A percentile compares a stretch with the other conserved stretches of the same genome.
phyloP scores from a whole-genome alignment of 176 grass and related monocot species.

The Musa beccarii region DNA sequence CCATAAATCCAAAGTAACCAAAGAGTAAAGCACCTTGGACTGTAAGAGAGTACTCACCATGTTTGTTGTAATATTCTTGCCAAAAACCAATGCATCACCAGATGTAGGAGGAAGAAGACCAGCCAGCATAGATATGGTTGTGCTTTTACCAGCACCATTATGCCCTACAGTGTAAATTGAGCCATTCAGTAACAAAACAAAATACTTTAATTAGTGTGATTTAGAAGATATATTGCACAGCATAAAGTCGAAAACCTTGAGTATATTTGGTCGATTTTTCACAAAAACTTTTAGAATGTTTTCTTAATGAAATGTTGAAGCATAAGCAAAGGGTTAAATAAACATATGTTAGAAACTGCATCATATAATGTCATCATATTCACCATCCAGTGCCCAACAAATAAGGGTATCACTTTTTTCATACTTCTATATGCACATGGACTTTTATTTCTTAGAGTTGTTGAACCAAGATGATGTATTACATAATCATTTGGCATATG shows the following conservation, averaged over 20 bases:
- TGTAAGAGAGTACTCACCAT: conserved; percentile 17
- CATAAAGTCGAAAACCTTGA: background rate
- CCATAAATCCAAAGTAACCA: background rate
- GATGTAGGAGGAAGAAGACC: conserved; percentile 40
- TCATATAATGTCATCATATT: too few species aligned
- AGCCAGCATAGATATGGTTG: conserved; percentile 46
- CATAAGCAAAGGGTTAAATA: too few species aligned
- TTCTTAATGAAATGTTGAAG: background rate
- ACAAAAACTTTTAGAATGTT: background rate
- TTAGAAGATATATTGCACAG: background rate
- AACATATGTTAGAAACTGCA: too few species aligned
- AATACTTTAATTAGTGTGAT: background rate
- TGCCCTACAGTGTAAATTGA: conserved; percentile 23
- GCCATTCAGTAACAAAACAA: conserved; percentile 8
- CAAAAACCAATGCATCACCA: conserved; percentile 38
- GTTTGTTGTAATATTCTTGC: conserved; percentile 37
- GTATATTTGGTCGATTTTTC: background rate
- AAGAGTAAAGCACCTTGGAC: background rate
- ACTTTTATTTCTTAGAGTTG: too few species aligned
- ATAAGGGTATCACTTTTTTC: too few species aligned
- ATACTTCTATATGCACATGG: too few species aligned
- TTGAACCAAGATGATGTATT: too few species aligned
- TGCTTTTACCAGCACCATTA: conserved; percentile 53
- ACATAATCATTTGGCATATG: too few species aligned
- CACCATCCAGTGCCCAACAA: too few species aligned